Base-by-base conservation (phyloP, 495 filamentous ascomycete species). In the Elaphomyces granulatus region DNA sequence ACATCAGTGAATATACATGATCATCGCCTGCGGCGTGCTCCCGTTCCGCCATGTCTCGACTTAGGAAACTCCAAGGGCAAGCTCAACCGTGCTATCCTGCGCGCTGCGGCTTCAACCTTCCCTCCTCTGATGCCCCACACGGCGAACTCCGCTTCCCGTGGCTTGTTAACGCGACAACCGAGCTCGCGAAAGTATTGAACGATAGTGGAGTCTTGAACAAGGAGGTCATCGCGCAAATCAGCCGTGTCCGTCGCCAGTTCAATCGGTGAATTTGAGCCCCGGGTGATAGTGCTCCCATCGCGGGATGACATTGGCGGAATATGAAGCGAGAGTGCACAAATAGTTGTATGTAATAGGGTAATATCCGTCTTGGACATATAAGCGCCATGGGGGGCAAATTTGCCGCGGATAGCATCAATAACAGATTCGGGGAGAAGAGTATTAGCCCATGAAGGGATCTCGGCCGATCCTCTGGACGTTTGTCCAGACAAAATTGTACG, bases 41-140 rank as follows among this genome's bases (percentile, higher is more conserved):
- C n/a, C n/a, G n/a, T n/a, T n/a, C 56, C 62, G 34, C 61, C 61
- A 38, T 62, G 55, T 41, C 60, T 66, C 44, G 64, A 56, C 61
- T 75, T 81, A 0, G 90, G 90, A 52, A 96, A 94, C 41, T 79
- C 71, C 41, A 94, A 60, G 1, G 92, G 92, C 38, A 94, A 49
- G 44, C 66, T 77, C 46, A 98, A 63, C 41, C 72, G 69, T 12
- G 83, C 87, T 34, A 81, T 49, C 20, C 72, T 68, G 40, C 79
- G 70, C 16, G 70, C 67, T 26, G 59, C 51, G 2, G 72, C 75
- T 50, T 79, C 75, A 3, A 71, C 72, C 53, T 77, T 78, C 10
- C 68, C 68, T 42, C 75, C 59, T 46, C 64, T 66, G 23, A 72
- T 51, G 17, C 55, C 55, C 54, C 58, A 60, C 36, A 59, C 66